Evolutionary conservation across 2,329 filamentous ascomycete genomes (phyloP), one percentile per base, ranked within the genome.

Genomic region (Trichothecium sympodiale): DNA sequence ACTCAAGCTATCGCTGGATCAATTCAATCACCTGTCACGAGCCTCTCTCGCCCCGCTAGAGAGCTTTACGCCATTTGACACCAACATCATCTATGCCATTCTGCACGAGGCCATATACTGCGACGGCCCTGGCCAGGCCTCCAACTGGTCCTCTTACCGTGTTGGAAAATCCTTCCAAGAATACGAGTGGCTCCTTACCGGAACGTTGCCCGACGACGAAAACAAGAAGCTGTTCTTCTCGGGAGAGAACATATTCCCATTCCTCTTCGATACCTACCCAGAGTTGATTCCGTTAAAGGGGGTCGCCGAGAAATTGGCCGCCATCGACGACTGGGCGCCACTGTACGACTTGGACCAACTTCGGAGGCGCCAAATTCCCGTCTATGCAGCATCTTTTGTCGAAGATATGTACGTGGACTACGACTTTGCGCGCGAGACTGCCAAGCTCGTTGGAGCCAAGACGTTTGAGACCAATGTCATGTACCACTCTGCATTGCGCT

Each of bases 401-500:
- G 81, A 94, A 43, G 87, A 94, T 53, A 91, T 95, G 83, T 95
- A 93, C 50, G 88, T 96, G 20, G 83, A 93, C 50, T 83, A 74
- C 46, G 74, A 75, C 6, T 62, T 87, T 37, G 81, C 83, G 8
- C 69, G 74, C 47, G 75, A 82, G 46, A 93, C 86, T 13, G 85
- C 84, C 8, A 62, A 62, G 29, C 72, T 78, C 50, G 83, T 95
- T 53, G 79, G 77, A 1, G 80, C 76, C 52, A 87, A 85, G 61
- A 77, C 84, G 29, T 91, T 81, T 48, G 75, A 91, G 51, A 94
- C 86, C 28, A 95, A 94, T 54, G 67, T 71, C 17, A 74, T 94
- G 69, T 91, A 91, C 51, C 89, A 96, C 57, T 81, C 91, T 51
- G 89, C 83, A 1, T 55, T 95, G 30, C 69, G 84, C 40, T 69